Evolutionary conservation across 2,329 filamentous ascomycete genomes (phyloP), one percentile per base, ranked within the genome.

Genomic region (Fusarium coicis): DNA sequence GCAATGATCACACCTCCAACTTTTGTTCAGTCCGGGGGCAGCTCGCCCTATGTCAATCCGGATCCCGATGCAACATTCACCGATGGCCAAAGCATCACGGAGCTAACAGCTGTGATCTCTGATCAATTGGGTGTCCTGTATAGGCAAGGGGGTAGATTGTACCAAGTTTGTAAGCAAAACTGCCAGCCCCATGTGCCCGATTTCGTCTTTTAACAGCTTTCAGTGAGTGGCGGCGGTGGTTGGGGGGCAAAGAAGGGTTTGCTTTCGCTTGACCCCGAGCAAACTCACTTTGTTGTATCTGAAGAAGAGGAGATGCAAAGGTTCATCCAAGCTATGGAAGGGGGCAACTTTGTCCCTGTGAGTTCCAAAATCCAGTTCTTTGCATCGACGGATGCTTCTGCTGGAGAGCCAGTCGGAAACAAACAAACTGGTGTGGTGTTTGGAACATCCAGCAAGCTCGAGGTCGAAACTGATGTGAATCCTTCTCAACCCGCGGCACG

Each of bases 211-310:
- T 81, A 64, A 81, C 53, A 40, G 10, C 28, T 7, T 36, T 4
- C 47, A 87, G 89, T 95, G 71, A 95, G 93, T 76, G 94, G 94
- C 9, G 94, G 94, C 50, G 94, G 94, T 46, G 94, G 94, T 26
- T 97, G 94, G 94, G 94, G 94, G 21, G 85, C 88, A 63, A 96
- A 96, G 80, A 90, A 92, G 76, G 94, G 94, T 1, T 84, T 97
- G 1, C 83, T 97, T 7, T 94, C 93, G 10, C 85, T 97, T 8
- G 93, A 96, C 77, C 93, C 94, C 7, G 88, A 93, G 72, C 87
- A 84, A 21, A 85, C 80, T 26, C 88, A 89, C 74, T 83, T 83
- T 23, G 79, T 84, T 12, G 57, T 80, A 1, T 79, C 82, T 2
- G 85, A 87, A 43, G 83, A 89, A 39, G 85, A 88, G 26, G 83